Evolutionary conservation across 75 land plant species (phyloP).

Genomic region (Sequoiadendron giganteum): DNA sequence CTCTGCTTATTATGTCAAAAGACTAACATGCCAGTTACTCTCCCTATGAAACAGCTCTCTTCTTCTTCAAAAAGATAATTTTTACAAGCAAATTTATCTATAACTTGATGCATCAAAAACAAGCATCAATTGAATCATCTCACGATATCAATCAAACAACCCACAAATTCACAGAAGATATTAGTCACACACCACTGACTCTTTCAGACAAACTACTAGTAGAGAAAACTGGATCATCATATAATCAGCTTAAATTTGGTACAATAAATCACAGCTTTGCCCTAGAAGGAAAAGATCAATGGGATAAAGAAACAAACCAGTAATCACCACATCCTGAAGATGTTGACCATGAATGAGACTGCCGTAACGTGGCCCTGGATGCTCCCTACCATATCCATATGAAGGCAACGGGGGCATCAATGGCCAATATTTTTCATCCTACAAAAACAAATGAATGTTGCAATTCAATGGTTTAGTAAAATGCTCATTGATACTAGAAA

Average conservation of each 20-base stretch:
- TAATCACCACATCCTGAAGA: slow-evolving; percentile 87
- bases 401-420: slow-evolving; percentile 93
- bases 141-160: background rate
- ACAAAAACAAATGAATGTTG: slow-evolving; percentile 5
- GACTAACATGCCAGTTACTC: background rate
- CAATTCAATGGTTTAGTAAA: background rate
- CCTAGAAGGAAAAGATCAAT: background rate
- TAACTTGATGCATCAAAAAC: background rate
- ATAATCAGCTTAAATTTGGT: background rate
- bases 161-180: background rate
- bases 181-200: background rate
- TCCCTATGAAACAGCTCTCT: background rate
- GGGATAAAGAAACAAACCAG: slow-evolving; percentile 37
- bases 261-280: background rate
- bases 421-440: slow-evolving; percentile 89
- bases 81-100: background rate
- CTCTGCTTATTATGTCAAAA: background rate
- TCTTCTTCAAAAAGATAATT: background rate
- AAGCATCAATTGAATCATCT: background rate
- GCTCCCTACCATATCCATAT: slow-evolving; percentile 95
- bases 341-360: slow-evolving; percentile 96
- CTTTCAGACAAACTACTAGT: background rate
- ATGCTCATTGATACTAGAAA: background rate
- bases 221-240: background rate
- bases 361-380: slow-evolving; percentile 93